Percentiles rank a stretch among this genome's conserved stretches.
Evolutionary conservation across 176 grass and related monocot genomes (phyloP).

Genomic region (Phyllostachys edulis): DNA sequence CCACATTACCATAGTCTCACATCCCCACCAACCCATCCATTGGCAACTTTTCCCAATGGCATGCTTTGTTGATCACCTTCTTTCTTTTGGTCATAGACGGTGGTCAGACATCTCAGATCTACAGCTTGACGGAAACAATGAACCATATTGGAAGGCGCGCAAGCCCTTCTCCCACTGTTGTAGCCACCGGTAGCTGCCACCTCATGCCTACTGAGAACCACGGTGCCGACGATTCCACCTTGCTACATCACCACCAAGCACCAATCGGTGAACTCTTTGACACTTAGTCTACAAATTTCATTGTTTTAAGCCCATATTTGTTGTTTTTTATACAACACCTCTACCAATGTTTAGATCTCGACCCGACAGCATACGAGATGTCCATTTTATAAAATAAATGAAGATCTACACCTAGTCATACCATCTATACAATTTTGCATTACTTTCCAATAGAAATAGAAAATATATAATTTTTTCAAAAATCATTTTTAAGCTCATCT

Average conservation of each 20-base stretch:
- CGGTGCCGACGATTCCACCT: not conserved
- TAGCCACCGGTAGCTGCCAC: not conserved
- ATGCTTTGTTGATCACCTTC: not conserved
- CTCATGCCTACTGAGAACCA: not conserved
- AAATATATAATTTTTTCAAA: no score
- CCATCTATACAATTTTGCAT: no score
- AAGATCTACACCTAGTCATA: no score
- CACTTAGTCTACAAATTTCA: not conserved
- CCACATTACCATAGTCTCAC: not conserved
- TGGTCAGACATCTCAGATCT: not conserved
- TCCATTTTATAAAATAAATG: not conserved
- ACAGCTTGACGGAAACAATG: not conserved
- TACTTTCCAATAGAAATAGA: no score
- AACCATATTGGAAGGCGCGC: not conserved
- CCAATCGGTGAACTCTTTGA: not conserved
- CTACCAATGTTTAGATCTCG: no score
- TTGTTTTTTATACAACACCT: not conserved
- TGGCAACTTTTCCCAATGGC: not conserved
- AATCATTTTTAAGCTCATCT: no score
- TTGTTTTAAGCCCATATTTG: not conserved
- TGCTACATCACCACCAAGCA: not conserved
- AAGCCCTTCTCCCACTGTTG: not conserved
- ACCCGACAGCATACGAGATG: not conserved
- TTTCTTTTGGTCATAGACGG: not conserved
- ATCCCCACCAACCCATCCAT: accelerated